Evolutionary conservation across 2,329 filamentous ascomycete genomes (phyloP).

Genomic region (Penicillium sp.): DNA sequence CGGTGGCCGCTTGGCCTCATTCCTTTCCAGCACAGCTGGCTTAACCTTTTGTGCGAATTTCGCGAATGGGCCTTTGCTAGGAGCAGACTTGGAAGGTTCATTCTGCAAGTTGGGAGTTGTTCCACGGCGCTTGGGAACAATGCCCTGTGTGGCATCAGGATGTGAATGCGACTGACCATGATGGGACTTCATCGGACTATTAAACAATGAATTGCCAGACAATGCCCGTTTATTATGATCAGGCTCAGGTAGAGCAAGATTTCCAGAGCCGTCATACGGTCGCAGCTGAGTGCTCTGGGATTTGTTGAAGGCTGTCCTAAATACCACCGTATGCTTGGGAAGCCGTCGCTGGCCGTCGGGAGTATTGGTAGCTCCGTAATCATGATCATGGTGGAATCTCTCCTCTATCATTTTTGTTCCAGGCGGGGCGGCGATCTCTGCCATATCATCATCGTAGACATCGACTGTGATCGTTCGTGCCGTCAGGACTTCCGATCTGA

Average conservation of each 20-base stretch:
- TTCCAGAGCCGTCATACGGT: constrained; percentile 13
- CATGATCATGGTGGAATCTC: constrained; percentile 50
- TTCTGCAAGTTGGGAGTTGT: constrained; percentile 16
- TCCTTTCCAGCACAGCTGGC: constrained; percentile 26
- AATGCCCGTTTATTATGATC: neutral
- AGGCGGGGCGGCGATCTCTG: constrained; percentile 45
- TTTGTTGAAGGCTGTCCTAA: constrained; percentile 45
- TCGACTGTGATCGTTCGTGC: constrained; percentile 49
- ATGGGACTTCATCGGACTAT: neutral
- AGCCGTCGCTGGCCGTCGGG: constrained; percentile 35
- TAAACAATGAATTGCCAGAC: neutral
- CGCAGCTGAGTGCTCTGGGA: constrained; percentile 39
- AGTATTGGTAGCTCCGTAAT: constrained; percentile 37
- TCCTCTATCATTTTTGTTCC: constrained; percentile 48
- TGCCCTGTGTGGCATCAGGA: constrained; percentile 2
- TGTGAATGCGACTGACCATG: neutral
- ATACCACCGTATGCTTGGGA: constrained; percentile 47
- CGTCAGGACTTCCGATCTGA: constrained; percentile 44
- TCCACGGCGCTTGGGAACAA: neutral
- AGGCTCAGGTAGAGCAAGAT: neutral
- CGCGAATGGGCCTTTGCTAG: constrained; percentile 29
- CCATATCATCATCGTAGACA: constrained; percentile 43
- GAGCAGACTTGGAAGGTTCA: constrained; percentile 24
- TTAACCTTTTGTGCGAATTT: constrained; percentile 38
- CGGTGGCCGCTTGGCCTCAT: constrained; percentile 20